Evolutionary conservation across 2,329 filamentous ascomycete species (phyloP).

Genomic region (Aspergillus thermomutatus): DNA sequence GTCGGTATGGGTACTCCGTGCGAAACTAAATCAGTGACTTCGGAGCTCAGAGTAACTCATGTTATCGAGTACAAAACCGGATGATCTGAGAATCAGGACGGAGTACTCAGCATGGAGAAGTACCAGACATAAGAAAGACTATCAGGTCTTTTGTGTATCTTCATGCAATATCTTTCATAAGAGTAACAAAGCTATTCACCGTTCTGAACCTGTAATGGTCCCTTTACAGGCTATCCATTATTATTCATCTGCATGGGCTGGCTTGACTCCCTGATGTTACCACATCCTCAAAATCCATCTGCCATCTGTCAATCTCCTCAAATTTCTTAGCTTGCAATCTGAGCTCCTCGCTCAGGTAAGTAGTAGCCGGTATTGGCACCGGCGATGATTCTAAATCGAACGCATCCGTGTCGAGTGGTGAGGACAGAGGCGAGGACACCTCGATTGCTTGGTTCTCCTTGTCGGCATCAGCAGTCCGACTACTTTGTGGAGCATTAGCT

Average conservation of each 20-base stretch:
- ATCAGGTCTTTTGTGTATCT: background rate
- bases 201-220: background rate
- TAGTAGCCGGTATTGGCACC: slow-evolving; percentile 9
- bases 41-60: no score
- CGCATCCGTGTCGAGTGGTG: slow-evolving; percentile 28
- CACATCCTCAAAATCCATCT: slow-evolving; percentile 45
- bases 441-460: slow-evolving; percentile 30
- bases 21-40: background rate
- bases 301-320: slow-evolving; percentile 41
- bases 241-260: slow-evolving; percentile 16
- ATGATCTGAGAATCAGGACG: background rate
- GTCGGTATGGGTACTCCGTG: background rate
- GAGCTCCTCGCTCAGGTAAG: slow-evolving; percentile 36
- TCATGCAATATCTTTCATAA: background rate
- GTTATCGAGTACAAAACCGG: background rate
- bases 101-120: no score
- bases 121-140: background rate
- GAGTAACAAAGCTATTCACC: background rate
- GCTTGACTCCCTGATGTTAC: slow-evolving; percentile 22
- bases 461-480: slow-evolving; percentile 12
- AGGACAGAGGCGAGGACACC: slow-evolving; percentile 32
- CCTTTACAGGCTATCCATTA: background rate
- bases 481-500: background rate
- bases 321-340: slow-evolving; percentile 36
- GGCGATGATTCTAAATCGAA: slow-evolving; percentile 21